These are phyloP conservation scores for Kurtzmaniella quercitrusa DNA, from an alignment of 1,139 yeast genomes.

Conservation along the genomic window DNA sequence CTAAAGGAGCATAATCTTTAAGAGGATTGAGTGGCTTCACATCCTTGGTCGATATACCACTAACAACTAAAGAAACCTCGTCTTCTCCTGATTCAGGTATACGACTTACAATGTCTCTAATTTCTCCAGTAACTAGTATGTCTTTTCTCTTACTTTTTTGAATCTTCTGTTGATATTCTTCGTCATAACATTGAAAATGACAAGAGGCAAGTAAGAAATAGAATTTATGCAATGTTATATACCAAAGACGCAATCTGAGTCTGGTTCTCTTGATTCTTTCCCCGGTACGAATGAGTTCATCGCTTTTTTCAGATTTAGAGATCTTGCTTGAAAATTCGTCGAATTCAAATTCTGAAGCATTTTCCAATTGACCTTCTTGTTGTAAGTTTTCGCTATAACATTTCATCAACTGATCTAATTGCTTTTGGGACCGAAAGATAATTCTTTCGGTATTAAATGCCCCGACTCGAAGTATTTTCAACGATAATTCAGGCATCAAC, in stretches of 20 bases:
- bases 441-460: conserved; percentile 32
- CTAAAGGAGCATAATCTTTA: conserved; percentile 5
- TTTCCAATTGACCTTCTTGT: conserved; percentile 1
- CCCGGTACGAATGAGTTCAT: conserved; percentile 11
- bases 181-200: conserved; percentile 59
- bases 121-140: conserved; percentile 7
- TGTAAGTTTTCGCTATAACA: conserved; percentile 11
- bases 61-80: conserved; percentile 22
- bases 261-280: conserved; percentile 22
- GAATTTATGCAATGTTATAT: conserved; percentile 66
- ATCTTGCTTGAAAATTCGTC: conserved; percentile 17
- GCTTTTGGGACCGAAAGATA: conserved; percentile 16
- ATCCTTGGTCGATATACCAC: conserved; percentile 14
- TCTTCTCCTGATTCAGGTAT: conserved; percentile 8
- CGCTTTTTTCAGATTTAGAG: conserved; percentile 8
- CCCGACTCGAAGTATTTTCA: conserved; percentile 37
- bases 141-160: conserved; percentile 8
- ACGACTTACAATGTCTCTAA: conserved; percentile 7
- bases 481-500: conserved; percentile 47
- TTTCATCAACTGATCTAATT: conserved; percentile 14
- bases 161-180: conserved; percentile 32
- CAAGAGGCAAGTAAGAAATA: conserved; percentile 80
- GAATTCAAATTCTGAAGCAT: conserved; percentile 8
- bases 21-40: conserved; percentile 10
- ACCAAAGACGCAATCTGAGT: conserved; percentile 42